Base-by-base conservation (phyloP, 345 rosid species). In the Gynandropsis gynandra region DNA sequence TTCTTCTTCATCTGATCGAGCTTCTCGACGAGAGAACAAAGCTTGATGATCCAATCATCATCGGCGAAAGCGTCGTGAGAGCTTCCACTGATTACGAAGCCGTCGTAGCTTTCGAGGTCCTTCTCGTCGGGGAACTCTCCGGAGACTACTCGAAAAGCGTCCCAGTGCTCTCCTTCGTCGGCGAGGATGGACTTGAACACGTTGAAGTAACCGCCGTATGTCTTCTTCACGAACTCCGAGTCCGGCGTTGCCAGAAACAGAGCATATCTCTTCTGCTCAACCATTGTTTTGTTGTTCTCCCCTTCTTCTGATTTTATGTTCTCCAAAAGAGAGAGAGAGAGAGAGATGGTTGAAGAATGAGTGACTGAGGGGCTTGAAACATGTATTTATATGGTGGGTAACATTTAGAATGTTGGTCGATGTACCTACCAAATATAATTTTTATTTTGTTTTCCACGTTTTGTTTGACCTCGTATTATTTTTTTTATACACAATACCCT, bases 11-110 rank as follows among this genome's bases (percentile, higher is more conserved):
- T 76, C 66, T 78, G 65, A 63, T 77, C 78, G 8, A 81, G 54
- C 44, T 74, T 75, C 35, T 66, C 77, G 43, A 81, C 35, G 20
- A 84, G 65, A 54, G 62, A 58, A 59, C 83, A 74, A 21, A 84
- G 80, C 64, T 66, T 72, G 63, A 75, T 63, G 49, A 84, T 73
- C 94, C 88, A 84, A 4, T 14, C 27, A 42, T 84, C 94, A 50
- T 74, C 62, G 13, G 73, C 88, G 46, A 80, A 79, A 40, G 94
- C 88, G 40, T 84, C 83, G 48, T 42, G 56, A 54, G 85, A 81
- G 54, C 88, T 84, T 0, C 94, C 94, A 17, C 81, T 81, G 16
- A 84, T 38, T 1, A 84, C 79, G 47, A 84, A 81, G 0, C 85
- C 88, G 14, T 81, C 82, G 20, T 81, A 84, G 1, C 61, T 48